phyloP scores from a whole-genome alignment of 176 grass and related monocot species.

The Eleusine coracana region DNA sequence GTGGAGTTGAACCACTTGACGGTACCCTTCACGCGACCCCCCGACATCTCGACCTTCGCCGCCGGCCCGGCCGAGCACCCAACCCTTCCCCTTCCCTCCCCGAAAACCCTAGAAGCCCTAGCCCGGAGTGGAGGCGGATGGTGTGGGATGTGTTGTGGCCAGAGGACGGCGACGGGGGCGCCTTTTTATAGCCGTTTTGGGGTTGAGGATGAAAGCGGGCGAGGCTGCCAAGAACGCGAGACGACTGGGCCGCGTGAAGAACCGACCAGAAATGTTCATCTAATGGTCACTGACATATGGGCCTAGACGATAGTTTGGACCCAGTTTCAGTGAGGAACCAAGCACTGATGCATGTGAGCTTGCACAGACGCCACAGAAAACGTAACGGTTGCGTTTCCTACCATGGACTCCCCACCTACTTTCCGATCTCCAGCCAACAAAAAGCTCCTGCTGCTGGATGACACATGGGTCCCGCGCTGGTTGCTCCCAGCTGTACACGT shows the following conservation, averaged over 20 bases:
- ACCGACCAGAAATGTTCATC: background rate
- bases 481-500: background rate
- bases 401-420: background rate
- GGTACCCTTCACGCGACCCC: slow-evolving; percentile 20
- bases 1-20: slow-evolving; percentile 45
- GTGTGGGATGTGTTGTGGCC: background rate
- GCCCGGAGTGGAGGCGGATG: background rate
- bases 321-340: background rate
- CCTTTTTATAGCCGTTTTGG: background rate
- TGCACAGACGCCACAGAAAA: background rate
- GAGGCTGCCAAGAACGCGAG: background rate
- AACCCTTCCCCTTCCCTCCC: background rate
- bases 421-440: background rate
- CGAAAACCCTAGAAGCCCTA: slow-evolving; percentile 16
- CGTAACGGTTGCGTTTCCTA: background rate
- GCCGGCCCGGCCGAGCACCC: background rate
- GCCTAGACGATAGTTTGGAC: rapidly evolving
- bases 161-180: background rate
- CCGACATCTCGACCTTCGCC: background rate
- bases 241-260: background rate
- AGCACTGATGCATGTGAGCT: background rate
- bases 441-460: background rate
- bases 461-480: background rate
- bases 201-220: background rate
- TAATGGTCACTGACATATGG: background rate